Percentiles rank a stretch among this genome's conserved stretches.
Evolutionary conservation across 768 basidiomycete genomes (phyloP).

Genomic region (Suillus luteus): DNA sequence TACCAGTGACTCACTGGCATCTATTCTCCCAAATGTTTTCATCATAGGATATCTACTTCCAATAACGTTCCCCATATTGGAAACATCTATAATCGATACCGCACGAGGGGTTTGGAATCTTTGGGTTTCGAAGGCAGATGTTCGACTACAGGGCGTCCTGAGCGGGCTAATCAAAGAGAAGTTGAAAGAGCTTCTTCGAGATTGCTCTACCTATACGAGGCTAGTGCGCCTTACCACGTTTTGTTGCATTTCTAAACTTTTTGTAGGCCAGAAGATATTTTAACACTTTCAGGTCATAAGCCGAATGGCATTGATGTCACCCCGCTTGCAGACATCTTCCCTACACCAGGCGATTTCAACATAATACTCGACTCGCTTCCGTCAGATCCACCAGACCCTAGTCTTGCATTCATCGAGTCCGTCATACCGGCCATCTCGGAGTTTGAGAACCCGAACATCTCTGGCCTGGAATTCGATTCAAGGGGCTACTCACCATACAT

Average conservation of each 20-base stretch:
- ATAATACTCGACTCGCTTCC: conserved; percentile 48
- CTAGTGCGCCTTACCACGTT: conserved; percentile 22
- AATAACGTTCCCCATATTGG: conserved; percentile 23
- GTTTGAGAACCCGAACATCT: conserved; percentile 17
- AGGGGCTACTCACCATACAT: conserved; percentile 61
- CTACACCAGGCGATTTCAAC: conserved; percentile 47
- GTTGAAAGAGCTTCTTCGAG: conserved; percentile 44
- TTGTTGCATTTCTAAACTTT: neutral
- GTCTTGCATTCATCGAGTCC: conserved; percentile 61
- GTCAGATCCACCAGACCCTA: conserved; percentile 48
- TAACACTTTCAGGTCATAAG: conserved; percentile 38
- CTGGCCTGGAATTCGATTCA: conserved; percentile 38
- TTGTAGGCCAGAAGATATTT: conserved; percentile 49
- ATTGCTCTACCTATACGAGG: conserved; percentile 36
- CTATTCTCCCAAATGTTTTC: conserved; percentile 47
- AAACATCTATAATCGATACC: conserved; percentile 16
- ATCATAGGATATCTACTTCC: conserved; percentile 52
- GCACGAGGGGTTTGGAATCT: conserved; percentile 35
- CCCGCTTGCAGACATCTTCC: conserved; percentile 54
- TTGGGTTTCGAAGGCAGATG: conserved; percentile 26
- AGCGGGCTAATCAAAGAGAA: conserved; percentile 41
- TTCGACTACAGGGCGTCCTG: conserved; percentile 29
- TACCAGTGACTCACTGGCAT: conserved; percentile 14
- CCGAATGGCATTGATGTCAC: conserved; percentile 41
- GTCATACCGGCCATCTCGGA: conserved; percentile 50